A percentile compares a stretch with the other conserved stretches of the same genome.
Conservation (phyloP, 495 filamentous ascomycete species). For the Apodospora peruviana region DNA sequence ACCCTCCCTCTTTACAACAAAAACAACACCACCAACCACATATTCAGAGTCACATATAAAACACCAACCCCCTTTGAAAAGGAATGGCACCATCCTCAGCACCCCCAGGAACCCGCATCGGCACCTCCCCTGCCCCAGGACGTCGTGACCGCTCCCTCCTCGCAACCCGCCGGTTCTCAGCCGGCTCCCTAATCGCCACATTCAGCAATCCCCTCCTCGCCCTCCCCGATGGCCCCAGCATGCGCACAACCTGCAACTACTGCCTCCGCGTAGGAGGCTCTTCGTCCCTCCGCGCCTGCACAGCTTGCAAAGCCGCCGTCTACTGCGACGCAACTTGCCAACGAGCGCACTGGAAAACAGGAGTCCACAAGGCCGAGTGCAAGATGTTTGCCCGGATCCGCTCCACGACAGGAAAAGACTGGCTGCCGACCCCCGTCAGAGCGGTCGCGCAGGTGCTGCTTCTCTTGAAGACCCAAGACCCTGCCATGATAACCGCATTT, state of each 20-base stretch:
- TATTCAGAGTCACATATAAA: too few species aligned
- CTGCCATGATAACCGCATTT: conserved; percentile 16
- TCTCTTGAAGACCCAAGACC: conserved; percentile 12
- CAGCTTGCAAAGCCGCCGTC: conserved; percentile 38
- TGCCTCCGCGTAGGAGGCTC: conserved; percentile 24
- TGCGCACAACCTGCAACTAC: conserved; percentile 36
- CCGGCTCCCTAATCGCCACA: conserved; percentile 36
- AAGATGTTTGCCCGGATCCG: conserved; percentile 31
- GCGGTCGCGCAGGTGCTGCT: conserved; percentile 41
- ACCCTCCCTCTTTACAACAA: neutral
- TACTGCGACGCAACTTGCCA: conserved; percentile 55
- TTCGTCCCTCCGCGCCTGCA: conserved; percentile 38
- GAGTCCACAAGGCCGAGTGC: conserved; percentile 48
- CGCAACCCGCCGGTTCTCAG: conserved; percentile 24
- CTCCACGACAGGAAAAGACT: conserved; percentile 15
- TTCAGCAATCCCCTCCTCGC: conserved; percentile 36
- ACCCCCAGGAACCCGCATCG: neutral
- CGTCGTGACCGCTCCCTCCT: conserved; percentile 34
- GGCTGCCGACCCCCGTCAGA: conserved; percentile 43
- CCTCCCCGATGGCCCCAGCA: conserved; percentile 32
- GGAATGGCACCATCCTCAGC: neutral
- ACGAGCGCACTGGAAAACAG: conserved; percentile 46
- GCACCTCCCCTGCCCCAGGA: neutral
- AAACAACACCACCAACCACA: too few species aligned
- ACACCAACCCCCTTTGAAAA: too few species aligned